A percentile compares a stretch with the other conserved stretches of the same genome.
Conservation (phyloP, 1,284 basidiomycete species). For the Kalmanozyma brasiliensis region DNA sequence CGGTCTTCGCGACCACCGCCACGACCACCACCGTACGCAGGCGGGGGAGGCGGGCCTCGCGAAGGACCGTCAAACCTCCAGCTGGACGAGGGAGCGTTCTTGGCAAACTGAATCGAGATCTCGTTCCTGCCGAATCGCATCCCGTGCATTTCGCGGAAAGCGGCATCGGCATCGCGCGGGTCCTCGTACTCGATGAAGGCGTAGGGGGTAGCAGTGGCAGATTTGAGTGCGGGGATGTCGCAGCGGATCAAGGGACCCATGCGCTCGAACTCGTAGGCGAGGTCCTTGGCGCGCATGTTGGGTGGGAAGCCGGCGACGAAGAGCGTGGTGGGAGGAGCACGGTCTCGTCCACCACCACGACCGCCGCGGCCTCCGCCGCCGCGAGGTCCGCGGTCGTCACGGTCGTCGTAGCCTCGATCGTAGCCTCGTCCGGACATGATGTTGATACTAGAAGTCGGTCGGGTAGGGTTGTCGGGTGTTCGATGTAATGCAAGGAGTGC, state of each 20-base stretch:
- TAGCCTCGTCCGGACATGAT: conserved; percentile 41
- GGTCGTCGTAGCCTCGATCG: conserved; percentile 40
- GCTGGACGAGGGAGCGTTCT: conserved; percentile 56
- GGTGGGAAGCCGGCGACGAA: conserved; percentile 60
- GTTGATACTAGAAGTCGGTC: no score
- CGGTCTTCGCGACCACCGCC: conserved; percentile 36
- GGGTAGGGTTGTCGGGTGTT: background rate
- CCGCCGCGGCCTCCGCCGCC: conserved; percentile 33
- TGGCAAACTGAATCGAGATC: conserved; percentile 60
- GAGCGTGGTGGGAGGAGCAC: conserved; percentile 43
- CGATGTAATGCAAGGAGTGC: background rate
- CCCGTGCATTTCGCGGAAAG: conserved; percentile 61
- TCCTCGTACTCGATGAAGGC: conserved; percentile 64
- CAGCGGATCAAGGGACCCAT: conserved; percentile 61
- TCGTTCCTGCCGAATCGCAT: conserved; percentile 56
- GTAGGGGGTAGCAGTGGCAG: conserved; percentile 50
- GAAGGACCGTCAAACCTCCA: conserved; percentile 59
- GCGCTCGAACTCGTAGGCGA: conserved; percentile 62
- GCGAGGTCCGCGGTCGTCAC: conserved; percentile 37
- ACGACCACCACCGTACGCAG: conserved; percentile 34
- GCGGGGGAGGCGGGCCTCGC: conserved; percentile 41
- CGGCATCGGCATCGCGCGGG: conserved; percentile 58
- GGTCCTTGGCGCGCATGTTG: conserved; percentile 58
- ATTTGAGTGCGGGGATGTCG: conserved; percentile 61
- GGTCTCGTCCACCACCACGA: conserved; percentile 29